A percentile compares a stretch with the other conserved stretches of the same genome.
These are phyloP conservation scores for Phalaenopsis aphrodite DNA, from an alignment of 106 monocot species.

Conservation along the genomic window DNA sequence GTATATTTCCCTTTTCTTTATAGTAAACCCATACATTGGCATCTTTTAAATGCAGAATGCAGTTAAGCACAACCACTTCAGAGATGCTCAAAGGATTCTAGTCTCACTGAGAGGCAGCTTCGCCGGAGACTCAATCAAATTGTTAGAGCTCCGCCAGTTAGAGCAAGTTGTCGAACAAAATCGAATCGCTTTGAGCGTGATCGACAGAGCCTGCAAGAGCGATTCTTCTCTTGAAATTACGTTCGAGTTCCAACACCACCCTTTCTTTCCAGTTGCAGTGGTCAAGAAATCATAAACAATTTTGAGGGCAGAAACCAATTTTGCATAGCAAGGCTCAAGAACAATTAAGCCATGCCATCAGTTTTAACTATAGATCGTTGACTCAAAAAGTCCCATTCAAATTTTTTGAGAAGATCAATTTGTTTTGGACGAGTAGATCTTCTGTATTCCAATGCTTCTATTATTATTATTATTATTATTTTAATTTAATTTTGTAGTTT, in stretches of 20 bases:
- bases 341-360: conserved; percentile 4
- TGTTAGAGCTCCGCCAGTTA: conserved; percentile 65
- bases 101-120: conserved; percentile 55
- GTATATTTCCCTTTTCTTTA: too few relatives aligned
- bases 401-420: not conserved
- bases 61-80: conserved; percentile 53
- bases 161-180: conserved; percentile 87
- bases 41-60: conserved; percentile 32
- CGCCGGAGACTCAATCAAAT: conserved; percentile 40
- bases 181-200: conserved; percentile 67
- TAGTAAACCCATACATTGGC: not conserved
- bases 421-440: not conserved
- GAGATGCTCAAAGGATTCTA: conserved; percentile 60
- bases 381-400: not conserved
- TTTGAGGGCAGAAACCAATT: conserved; percentile 21
- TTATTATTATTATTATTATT: not conserved
- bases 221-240: conserved; percentile 60
- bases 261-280: conserved; percentile 74
- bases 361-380: conserved; percentile 3
- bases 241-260: conserved; percentile 72
- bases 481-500: not conserved
- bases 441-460: not conserved
- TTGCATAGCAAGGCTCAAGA: conserved; percentile 24
- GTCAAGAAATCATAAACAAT: conserved; percentile 54
- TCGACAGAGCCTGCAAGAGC: conserved; percentile 44